phyloP scores from a whole-genome alignment of 2,329 filamentous ascomycete genomes.

The Chrysosporium keratinophilum region DNA sequence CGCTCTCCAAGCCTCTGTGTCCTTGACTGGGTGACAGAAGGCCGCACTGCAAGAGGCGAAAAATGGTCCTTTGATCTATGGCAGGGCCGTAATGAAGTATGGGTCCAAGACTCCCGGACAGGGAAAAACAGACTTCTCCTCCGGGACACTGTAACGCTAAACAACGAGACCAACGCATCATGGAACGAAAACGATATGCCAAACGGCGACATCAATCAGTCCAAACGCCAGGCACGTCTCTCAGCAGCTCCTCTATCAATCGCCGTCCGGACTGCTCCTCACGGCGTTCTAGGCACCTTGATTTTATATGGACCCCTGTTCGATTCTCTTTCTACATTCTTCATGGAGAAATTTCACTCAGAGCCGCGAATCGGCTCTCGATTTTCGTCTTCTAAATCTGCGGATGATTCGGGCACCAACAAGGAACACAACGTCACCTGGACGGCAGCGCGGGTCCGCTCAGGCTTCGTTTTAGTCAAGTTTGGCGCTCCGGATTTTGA shows the following conservation, averaged over 20 bases:
- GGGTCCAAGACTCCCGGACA: slow-evolving; percentile 28
- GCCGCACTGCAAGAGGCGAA: slow-evolving; percentile 73
- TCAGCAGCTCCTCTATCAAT: slow-evolving; percentile 18
- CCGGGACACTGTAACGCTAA: slow-evolving; percentile 73
- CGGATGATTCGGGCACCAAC: slow-evolving; percentile 16
- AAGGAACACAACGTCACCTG: slow-evolving; percentile 54
- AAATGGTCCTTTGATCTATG: slow-evolving; percentile 75
- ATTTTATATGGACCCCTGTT: slow-evolving; percentile 68
- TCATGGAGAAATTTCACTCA: slow-evolving; percentile 65
- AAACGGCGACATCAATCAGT: background rate
- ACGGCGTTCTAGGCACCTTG: slow-evolving; percentile 73
- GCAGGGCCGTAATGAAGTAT: slow-evolving; percentile 77
- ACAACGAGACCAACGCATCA: slow-evolving; percentile 38
- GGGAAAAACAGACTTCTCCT: slow-evolving; percentile 55
- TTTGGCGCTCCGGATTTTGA: slow-evolving; percentile 77
- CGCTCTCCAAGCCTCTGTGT: slow-evolving; percentile 55
- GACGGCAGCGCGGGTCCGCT: slow-evolving; percentile 67
- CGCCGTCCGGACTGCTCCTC: slow-evolving; percentile 56
- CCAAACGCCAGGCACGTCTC: background rate
- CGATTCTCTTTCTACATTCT: slow-evolving; percentile 56
- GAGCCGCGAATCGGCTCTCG: slow-evolving; percentile 73
- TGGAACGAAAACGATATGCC: slow-evolving; percentile 28
- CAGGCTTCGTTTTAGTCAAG: slow-evolving; percentile 77
- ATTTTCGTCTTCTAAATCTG: slow-evolving; percentile 44
- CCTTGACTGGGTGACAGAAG: slow-evolving; percentile 89